Base-by-base conservation (phyloP, 1,284 basidiomycete species). In the Austroboletus olivaceoglutinosus region DNA sequence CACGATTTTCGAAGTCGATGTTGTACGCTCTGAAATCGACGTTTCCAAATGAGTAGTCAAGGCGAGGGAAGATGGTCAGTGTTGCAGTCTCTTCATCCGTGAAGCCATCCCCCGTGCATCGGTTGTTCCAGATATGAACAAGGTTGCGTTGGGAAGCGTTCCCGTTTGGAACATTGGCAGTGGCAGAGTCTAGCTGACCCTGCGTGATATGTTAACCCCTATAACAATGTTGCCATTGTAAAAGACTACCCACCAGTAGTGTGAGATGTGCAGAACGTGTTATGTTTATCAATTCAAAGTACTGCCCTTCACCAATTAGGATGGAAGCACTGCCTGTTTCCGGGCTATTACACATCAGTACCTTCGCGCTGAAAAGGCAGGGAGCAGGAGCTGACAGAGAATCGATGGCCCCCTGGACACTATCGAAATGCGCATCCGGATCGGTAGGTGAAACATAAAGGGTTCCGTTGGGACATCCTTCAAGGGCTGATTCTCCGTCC, bases 1-100 rank as follows among this genome's bases (percentile, higher is more conserved):
- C 84, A 51, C 79, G 73, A 57, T 87, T 87, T 56, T 83, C 73
- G 52, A 85, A 82, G 60, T 86, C 75, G 55, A 87, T 79, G 57
- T 86, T 86, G 58, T 86, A 86, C 10, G 74, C 78, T 58, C 72
- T 84, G 68, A 86, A 84, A 58, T 86, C 76, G 11, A 62, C 58
- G 48, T 73, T 82, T 0, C 84, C 83, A 52, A 81, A 82, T 3
- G 80, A 72, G 1, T 74, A 71, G 36, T 75, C 75, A 57, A 69
- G 66, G 2, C 76, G 73, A 4, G 80, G 80, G 2, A 75, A 74
- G 21, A 85, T 74, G 22, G 76, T 70, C 19, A 85, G 69, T 2
- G 80, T 77, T 12, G 81, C 75, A 3, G 80, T 78, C 43, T 76
- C 66, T 2, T 77, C 79, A 55, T 85, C 82, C 52, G 78, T 75